Evolutionary conservation across 129 eudicot species (phyloP).

Genomic region (Oenanthe sinensis): DNA sequence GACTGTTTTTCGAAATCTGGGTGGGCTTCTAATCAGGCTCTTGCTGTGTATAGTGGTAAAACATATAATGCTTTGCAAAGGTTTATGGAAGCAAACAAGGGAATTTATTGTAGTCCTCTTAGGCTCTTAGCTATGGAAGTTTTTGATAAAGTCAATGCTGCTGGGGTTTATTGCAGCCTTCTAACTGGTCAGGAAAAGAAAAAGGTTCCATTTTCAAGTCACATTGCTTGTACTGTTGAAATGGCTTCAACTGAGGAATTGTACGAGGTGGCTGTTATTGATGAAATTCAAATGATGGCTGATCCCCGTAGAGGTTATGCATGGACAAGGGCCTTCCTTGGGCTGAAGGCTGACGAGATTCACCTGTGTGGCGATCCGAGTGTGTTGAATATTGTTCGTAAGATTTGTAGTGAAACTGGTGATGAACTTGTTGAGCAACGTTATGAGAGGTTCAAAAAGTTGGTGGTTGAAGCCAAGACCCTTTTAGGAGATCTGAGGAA

Average conservation of each 20-base stretch:
- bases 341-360: constrained; percentile 87
- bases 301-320: constrained; percentile 80
- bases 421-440: constrained; percentile 80
- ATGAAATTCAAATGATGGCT: constrained; percentile 96
- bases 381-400: constrained; percentile 57
- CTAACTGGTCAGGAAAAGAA: constrained; percentile 92
- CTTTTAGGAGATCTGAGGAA: constrained; percentile 69
- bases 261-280: constrained; percentile 93
- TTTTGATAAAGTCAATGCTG: constrained; percentile 75
- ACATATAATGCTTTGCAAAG: constrained; percentile 92
- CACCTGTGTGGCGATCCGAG: constrained; percentile 99
- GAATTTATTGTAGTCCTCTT: constrained; percentile 91
- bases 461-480: constrained; percentile 96
- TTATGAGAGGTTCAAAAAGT: constrained; percentile 78
- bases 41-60: constrained; percentile 91
- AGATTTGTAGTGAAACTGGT: constrained; percentile 74
- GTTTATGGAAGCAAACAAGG: constrained; percentile 88
- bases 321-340: constrained; percentile 98
- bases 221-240: constrained; percentile 91
- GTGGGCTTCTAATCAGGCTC: constrained; percentile 91
- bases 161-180: constrained; percentile 87
- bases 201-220: constrained; percentile 70
- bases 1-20: constrained; percentile 43
- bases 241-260: constrained; percentile 80
- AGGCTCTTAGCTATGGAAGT: constrained; percentile 99